A percentile compares a stretch with the other conserved stretches of the same genome.
phyloP scores from a whole-genome alignment of 306 rosid genomes.

The cucumber (Cucumis sativus) region Cucumber_9930_V3 NC_026657.2:36002501-36003000 shows the following conservation, averaged over 20 bases:
- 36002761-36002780: neutral
- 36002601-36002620: neutral
- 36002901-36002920: neutral
- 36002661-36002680: neutral
- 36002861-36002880: neutral
- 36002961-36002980: neutral
- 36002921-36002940: neutral
- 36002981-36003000: neutral
- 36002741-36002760: accelerated
- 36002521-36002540: no score
- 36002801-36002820: neutral
- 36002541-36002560: neutral
- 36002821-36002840: neutral
- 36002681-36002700: neutral
- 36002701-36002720: neutral
- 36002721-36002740: neutral
- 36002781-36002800: accelerated
- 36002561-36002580: neutral
- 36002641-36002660: neutral
- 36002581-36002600: no score
- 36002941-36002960: accelerated
- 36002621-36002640: neutral
- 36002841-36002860: accelerated
- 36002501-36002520: no score
- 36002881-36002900: neutral